phyloP scores from a whole-genome alignment of 1,284 basidiomycete genomes.

The Ustilago hordei region DNA sequence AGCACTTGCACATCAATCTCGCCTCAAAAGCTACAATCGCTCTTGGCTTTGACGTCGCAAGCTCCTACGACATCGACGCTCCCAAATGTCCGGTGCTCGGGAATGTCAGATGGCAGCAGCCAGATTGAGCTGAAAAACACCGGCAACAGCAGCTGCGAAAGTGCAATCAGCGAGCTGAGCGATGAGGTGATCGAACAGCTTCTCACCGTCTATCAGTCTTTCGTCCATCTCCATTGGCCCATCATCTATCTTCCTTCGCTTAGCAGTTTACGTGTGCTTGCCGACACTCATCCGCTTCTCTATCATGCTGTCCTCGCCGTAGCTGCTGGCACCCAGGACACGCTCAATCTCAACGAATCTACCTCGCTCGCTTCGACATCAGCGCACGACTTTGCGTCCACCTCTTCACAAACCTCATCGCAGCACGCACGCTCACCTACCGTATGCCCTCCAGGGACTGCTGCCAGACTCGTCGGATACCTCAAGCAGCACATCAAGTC shows the following conservation, averaged over 20 bases:
- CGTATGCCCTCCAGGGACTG: constrained; percentile 15
- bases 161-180: constrained; percentile 2
- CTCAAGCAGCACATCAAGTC: constrained; percentile 7
- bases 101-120: neutral
- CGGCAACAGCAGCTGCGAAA: neutral
- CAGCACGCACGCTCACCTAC: neutral
- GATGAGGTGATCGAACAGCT: constrained; percentile 10
- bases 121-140: neutral
- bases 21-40: neutral
- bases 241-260: constrained; percentile 30
- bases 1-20: neutral
- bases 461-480: constrained; percentile 9
- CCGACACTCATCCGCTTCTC: constrained; percentile 16
- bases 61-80: no score
- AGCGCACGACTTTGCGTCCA: neutral
- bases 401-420: neutral
- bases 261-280: constrained; percentile 11
- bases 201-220: constrained; percentile 22
- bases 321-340: constrained; percentile 21
- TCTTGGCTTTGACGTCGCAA: neutral
- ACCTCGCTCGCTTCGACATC: neutral
- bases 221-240: constrained; percentile 34
- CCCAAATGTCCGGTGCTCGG: neutral
- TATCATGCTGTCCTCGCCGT: constrained; percentile 22
- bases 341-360: neutral